Evolutionary conservation across 805 yeast genomes (phyloP), one percentile per base, ranked within the genome.

Genomic region (Yarrowia phangngaensis): DNA sequence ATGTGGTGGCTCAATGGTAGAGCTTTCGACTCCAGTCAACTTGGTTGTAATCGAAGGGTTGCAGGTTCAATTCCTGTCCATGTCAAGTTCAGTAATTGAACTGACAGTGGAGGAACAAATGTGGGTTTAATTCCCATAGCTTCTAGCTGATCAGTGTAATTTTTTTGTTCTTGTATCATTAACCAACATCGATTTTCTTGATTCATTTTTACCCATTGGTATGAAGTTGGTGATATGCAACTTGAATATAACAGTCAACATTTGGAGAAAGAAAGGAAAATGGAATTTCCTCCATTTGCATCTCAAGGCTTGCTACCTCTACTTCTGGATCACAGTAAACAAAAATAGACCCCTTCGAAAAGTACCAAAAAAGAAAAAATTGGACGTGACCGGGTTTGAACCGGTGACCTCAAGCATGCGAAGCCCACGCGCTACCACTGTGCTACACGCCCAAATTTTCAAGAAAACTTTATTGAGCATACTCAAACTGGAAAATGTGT

Each of bases 11-110:
- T 22, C 24, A 22, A 8, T 22, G 82, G 82, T 77, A 77, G 82
- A 77, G 82, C 82, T 75, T 78, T 78, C 79, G 82, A 77, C 79
- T 77, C 82, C 82, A 77, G 76, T 56, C 43, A 24, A 36, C 23
- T 26, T 67, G 69, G 50, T 45, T 45, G 50, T 32, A 64, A 77
- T 76, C 84, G 78, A 76, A 16, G 20, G 14, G 20, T 23, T 23
- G 20, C 40, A 23, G 13, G 19, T 15, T 23, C 20, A 34, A 34
- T 34, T 23, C 20, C 27, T 4, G 17, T 14, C 20, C 20, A 15
- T 12, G 24, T 20, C 24, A 17, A 17, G 35, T 19, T 19, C 35
- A 4, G 4, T 4, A n/a, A n/a, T n/a, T 11, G 35, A 31, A 31
- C 35, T 31, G 35, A n/a, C 35, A 31, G 35, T 31, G 35, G 35